Base-by-base conservation (phyloP, 371 early-diverging fungal genomes). In the Batkoa obscura region DNA sequence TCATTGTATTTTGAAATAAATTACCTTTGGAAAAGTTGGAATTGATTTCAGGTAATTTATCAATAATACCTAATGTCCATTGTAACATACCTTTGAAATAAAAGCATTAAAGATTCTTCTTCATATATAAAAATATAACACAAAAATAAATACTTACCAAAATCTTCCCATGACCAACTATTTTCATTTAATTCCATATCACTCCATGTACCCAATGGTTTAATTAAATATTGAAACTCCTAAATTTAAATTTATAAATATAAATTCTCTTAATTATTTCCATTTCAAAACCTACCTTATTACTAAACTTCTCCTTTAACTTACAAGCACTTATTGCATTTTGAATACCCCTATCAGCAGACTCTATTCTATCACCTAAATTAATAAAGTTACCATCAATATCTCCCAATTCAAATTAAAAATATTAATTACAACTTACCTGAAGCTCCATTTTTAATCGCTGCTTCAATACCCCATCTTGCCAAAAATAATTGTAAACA, bases 381-480 rank as follows among this genome's bases (percentile, higher is more conserved):
- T 6, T 4, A 4, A 39, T 6, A 39, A 39, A n/a, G n/a, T n/a
- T n/a, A n/a, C n/a, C n/a, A n/a, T n/a, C n/a, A n/a, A n/a, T n/a
- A n/a, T n/a, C n/a, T n/a, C n/a, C n/a, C n/a, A n/a, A n/a, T n/a
- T n/a, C n/a, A n/a, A n/a, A n/a, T n/a, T n/a, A n/a, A n/a, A n/a
- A n/a, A n/a, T n/a, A n/a, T n/a, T n/a, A n/a, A n/a, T n/a, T n/a
- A n/a, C n/a, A n/a, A 30, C 2, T 34, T 50, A 50, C 50, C n/a
- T 10, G 12, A 4, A 34, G 13, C 34, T 12, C 30, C 50, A 50
- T 34, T 33, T n/a, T 50, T 17, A 10, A 50, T 12, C 2, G 50
- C 50, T 31, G 50, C 50, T 50, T 50, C 50, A 33, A 50, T 50
- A 17, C 50, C 50, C 50, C 50, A 50, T 10, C 50, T 17, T 5